Conservation (phyloP, 2,329 filamentous ascomycete species). For the Fusarium sp. region DNA sequence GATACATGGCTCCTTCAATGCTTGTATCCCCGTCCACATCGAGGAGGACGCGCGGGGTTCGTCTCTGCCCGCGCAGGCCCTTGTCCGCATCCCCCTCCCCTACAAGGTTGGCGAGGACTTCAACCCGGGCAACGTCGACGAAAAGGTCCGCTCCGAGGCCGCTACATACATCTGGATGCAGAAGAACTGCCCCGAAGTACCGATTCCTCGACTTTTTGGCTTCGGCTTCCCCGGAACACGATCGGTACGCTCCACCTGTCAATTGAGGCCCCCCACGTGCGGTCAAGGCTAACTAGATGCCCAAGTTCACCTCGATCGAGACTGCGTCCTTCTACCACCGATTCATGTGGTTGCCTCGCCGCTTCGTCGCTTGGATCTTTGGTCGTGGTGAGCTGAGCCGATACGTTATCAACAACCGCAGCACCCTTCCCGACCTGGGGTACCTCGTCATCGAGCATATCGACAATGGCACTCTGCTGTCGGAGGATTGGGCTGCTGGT, state of each 20-base stretch:
- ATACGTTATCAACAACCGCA: conserved; percentile 8
- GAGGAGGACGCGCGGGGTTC: not conserved
- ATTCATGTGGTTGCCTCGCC: conserved; percentile 6
- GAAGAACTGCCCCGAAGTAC: conserved; percentile 39
- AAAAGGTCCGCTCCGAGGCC: conserved; percentile 51
- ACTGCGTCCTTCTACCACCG: conserved; percentile 8
- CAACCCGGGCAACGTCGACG: conserved; percentile 55
- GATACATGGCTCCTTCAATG: conserved; percentile 51
- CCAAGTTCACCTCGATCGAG: conserved; percentile 13
- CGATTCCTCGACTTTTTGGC: conserved; percentile 33
- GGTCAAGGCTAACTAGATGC: not conserved
- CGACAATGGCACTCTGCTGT: conserved; percentile 29
- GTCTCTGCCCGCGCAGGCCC: conserved; percentile 3
- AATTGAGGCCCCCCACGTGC: not conserved
- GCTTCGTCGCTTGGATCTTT: not conserved
- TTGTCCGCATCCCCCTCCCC: conserved; percentile 49
- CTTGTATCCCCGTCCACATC: conserved; percentile 48
- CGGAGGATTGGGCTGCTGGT: conserved; percentile 26
- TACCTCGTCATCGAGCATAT: conserved; percentile 18
- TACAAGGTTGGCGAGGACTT: conserved; percentile 52
- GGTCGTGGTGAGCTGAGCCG: not conserved
- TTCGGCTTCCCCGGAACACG: conserved; percentile 33
- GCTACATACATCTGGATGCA: conserved; percentile 40
- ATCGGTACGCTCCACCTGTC: conserved; percentile 8
- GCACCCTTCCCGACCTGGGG: conserved; percentile 8